Percentiles rank a stretch among this genome's conserved stretches.
phyloP scores from a whole-genome alignment of 768 basidiomycete genomes.

The Amanita molliuscula region DNA sequence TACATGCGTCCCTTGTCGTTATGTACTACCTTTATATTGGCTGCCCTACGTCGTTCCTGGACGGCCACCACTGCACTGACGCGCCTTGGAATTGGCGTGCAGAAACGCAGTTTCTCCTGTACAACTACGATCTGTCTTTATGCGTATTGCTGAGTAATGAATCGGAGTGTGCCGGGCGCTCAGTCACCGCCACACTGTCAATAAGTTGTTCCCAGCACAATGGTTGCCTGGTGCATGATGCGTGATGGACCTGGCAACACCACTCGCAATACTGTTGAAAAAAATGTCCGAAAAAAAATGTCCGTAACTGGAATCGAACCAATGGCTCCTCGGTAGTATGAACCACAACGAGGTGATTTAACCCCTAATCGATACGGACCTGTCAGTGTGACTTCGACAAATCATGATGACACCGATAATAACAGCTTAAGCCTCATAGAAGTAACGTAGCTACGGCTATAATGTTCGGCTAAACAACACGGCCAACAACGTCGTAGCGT shows the following conservation, averaged over 20 bases:
- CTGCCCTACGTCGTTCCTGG: too few species aligned
- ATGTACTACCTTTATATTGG: neutral
- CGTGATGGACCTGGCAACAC: neutral
- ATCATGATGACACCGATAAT: neutral
- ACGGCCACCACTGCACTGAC: too few species aligned
- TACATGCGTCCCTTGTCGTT: neutral
- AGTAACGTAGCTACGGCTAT: neutral
- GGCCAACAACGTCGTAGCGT: slow-evolving; percentile 83
- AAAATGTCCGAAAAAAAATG: slow-evolving; percentile 11
- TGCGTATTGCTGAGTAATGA: too few species aligned
- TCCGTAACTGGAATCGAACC: slow-evolving; percentile 24
- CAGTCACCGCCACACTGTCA: too few species aligned
- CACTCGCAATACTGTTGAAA: neutral
- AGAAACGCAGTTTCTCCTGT: too few species aligned
- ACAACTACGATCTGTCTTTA: too few species aligned
- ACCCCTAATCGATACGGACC: slow-evolving; percentile 22
- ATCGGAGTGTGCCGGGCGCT: too few species aligned
- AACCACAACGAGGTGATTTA: slow-evolving; percentile 24
- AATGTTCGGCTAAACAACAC: slow-evolving; percentile 27
- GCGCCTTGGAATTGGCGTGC: too few species aligned
- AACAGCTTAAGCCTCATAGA: too few species aligned
- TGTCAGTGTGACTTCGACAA: neutral
- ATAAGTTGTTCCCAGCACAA: too few species aligned
- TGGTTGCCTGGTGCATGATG: neutral
- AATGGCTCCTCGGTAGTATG: slow-evolving; percentile 20